phyloP scores from a whole-genome alignment of 768 basidiomycete genomes.

The Boletus sensibilis region DNA sequence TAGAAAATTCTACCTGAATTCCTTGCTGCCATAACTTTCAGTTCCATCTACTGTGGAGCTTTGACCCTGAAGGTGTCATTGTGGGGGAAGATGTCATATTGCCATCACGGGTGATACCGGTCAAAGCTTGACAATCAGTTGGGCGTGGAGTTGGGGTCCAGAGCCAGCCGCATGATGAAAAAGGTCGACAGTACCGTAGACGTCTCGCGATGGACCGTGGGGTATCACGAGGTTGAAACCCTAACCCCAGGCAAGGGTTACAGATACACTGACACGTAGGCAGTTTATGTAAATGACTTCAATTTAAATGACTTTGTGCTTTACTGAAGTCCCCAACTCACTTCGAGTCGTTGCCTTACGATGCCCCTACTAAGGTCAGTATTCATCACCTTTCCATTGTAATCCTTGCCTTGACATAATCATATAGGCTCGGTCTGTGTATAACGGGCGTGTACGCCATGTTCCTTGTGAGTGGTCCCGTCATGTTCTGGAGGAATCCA shows the following conservation, averaged over 20 bases:
- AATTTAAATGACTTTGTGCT: neutral
- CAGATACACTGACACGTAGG: conserved; percentile 22
- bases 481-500: neutral
- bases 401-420: neutral
- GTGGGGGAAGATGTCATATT: neutral
- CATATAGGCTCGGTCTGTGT: conserved; percentile 65
- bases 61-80: neutral
- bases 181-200: neutral
- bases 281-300: neutral
- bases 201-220: too few relatives aligned
- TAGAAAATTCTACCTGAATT: too few relatives aligned
- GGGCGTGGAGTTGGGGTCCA: neutral
- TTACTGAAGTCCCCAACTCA: neutral
- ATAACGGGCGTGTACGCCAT: conserved; percentile 88
- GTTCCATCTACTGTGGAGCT: neutral
- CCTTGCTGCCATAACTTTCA: too few relatives aligned
- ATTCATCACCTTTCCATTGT: neutral
- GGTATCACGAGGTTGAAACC: conserved; percentile 5
- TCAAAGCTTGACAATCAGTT: neutral
- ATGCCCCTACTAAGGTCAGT: conserved; percentile 31
- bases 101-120: neutral
- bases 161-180: too few relatives aligned
- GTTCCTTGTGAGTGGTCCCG: conserved; percentile 67
- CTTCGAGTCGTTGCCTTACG: neutral
- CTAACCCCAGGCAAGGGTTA: conserved; percentile 23